Base-by-base conservation (phyloP, 2,329 filamentous ascomycete species). In the Colletotrichum melonis region DNA sequence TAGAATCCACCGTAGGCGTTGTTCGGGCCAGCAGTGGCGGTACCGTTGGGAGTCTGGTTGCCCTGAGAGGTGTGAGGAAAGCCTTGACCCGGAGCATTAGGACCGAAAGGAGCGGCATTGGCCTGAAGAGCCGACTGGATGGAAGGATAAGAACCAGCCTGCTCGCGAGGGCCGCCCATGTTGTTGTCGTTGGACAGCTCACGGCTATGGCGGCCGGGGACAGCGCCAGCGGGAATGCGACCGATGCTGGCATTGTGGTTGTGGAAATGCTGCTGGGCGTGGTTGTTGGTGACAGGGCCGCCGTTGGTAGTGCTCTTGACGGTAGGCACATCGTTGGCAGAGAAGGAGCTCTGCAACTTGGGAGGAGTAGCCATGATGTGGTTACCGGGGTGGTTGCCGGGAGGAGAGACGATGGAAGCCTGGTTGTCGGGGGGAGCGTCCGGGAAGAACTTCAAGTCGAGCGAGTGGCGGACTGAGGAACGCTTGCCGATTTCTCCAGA, bases 321-420 rank as follows among this genome's bases (percentile, higher is more conserved):
- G 8, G 95, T 97, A 5, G 95, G 94, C 24, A 98, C 88, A 79
- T 98, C 95, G 82, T 93, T 97, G 67, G 94, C 92, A 11, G 97
- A 98, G 85, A 94, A 98, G 0, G 96, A 98, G 57, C 93, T 92
- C 83, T 95, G 94, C 71, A 98, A 83, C 85, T 94, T 95, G 35
- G 92, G 91, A 46, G 93, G 90, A 66, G 90, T 90, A 30, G 90
- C 87, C 81, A 93, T 88, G 73, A 83, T 82, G 73, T 88, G 86
- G 70, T 80, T 89, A 30, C 84, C 81, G 19, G 88, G 82, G 73
- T 88, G 86, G 70, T 80, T 89, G 30, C 84, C 81, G 19, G 88
- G 82, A 3, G 89, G 84, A 32, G 87, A 82, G 74, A 87, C 84
- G 62, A 84, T 79, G 52, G 78, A 77, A 54, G 79, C 79, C 30